A percentile compares a stretch with the other conserved stretches of the same genome.
Evolutionary conservation across 1,139 yeast species (phyloP).

Genomic region (Sugiyamaella japonica): DNA sequence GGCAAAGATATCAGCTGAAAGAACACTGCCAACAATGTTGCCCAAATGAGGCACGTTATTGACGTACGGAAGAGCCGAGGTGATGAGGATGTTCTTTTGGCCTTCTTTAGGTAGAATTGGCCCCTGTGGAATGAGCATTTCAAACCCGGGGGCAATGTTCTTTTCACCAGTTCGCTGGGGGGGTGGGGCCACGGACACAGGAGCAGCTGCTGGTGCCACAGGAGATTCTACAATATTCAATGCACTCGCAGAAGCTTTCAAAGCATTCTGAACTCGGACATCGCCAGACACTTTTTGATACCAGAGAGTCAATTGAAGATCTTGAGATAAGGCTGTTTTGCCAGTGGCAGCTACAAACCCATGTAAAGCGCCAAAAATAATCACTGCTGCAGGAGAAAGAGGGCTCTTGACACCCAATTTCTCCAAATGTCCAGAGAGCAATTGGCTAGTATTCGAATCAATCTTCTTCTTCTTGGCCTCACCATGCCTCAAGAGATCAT

Average conservation of each 20-base stretch:
- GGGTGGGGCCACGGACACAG: too few relatives aligned
- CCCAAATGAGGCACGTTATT: conserved; percentile 98
- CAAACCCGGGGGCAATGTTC: conserved; percentile 42
- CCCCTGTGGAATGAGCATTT: conserved; percentile 35
- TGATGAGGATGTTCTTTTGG: conserved; percentile 79
- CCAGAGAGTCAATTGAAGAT: conserved; percentile 37
- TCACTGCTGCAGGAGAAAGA: conserved; percentile 31
- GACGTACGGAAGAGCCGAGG: conserved; percentile 96
- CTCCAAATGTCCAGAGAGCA: conserved; percentile 19
- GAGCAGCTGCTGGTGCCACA: conserved; percentile 33
- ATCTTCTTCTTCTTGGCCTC: conserved; percentile 29
- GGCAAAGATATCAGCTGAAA: conserved; percentile 91
- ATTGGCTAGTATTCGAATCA: conserved; percentile 25
- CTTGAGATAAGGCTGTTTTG: conserved; percentile 36
- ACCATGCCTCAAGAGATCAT: conserved; percentile 33
- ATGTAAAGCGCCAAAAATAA: conserved; percentile 36
- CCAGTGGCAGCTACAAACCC: conserved; percentile 37
- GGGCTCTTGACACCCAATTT: conserved; percentile 24
- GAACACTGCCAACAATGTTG: conserved; percentile 90
- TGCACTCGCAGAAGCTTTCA: conserved; percentile 17
- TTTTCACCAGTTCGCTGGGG: conserved; percentile 59
- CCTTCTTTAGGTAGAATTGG: conserved; percentile 58
- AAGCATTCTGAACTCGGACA: conserved; percentile 30
- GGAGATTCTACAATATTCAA: conserved; percentile 14
- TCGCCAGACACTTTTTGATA: conserved; percentile 36